Conservation (phyloP, 2,329 filamentous ascomycete genomes). For the Diaporthe batatas region DNA sequence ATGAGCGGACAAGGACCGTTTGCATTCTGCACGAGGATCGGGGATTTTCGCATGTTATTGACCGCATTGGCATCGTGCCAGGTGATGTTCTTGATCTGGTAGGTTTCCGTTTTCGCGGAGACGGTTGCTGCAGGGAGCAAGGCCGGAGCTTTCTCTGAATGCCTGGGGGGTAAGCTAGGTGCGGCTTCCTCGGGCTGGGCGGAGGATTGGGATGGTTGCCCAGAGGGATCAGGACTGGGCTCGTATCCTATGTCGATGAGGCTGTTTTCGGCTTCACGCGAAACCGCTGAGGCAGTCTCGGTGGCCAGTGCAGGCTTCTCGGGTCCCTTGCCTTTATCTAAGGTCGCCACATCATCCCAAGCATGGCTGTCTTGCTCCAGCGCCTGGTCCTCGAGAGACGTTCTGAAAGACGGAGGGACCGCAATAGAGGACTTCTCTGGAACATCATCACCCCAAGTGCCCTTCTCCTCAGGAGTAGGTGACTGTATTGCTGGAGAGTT, state of each 20-base stretch:
- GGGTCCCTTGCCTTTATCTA: constrained; percentile 59
- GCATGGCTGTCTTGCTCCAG: constrained; percentile 58
- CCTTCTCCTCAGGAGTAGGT: constrained; percentile 54
- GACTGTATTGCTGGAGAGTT: constrained; percentile 53
- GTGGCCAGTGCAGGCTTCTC: constrained; percentile 45
- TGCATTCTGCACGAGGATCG: constrained; percentile 90
- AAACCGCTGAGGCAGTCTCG: constrained; percentile 20
- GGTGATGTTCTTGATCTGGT: constrained; percentile 90
- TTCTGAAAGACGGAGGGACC: constrained; percentile 38
- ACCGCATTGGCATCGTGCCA: constrained; percentile 78
- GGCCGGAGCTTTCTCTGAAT: constrained; percentile 40
- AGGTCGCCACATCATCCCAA: constrained; percentile 62
- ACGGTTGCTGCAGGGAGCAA: constrained; percentile 58
- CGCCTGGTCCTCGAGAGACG: constrained; percentile 50
- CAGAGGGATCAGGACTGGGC: constrained; percentile 49
- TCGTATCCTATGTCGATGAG: constrained; percentile 65
- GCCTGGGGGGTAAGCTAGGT: constrained; percentile 41
- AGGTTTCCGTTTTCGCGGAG: constrained; percentile 77
- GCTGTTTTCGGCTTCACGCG: constrained; percentile 61
- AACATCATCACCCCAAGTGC: constrained; percentile 56
- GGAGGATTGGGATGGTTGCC: constrained; percentile 57
- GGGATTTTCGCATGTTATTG: constrained; percentile 79
- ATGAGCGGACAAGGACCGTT: constrained; percentile 96
- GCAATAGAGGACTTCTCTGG: constrained; percentile 34
- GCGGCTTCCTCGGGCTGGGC: constrained; percentile 49